Percentiles rank a stretch among this genome's conserved stretches.
Evolutionary conservation across 2,329 filamentous ascomycete species (phyloP).

Genomic region (Epichloe gansuensis): DNA sequence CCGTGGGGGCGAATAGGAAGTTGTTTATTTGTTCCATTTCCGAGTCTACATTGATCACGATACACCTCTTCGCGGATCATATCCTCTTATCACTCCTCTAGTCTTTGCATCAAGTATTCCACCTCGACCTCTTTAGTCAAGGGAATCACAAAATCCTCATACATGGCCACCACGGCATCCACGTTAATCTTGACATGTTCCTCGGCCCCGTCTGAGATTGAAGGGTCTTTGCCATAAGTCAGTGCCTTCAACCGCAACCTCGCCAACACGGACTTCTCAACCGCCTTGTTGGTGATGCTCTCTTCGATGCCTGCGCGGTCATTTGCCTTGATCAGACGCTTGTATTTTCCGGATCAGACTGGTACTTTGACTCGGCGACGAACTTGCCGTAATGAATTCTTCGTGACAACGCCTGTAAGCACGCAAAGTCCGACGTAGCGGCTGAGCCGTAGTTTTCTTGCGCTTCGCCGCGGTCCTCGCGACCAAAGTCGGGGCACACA

Average conservation of each 20-base stretch:
- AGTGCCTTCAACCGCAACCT: slow-evolving; percentile 76
- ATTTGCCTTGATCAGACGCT: slow-evolving; percentile 64
- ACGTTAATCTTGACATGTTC: slow-evolving; percentile 75
- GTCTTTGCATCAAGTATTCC: slow-evolving; percentile 91
- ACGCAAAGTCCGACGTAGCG: slow-evolving; percentile 81
- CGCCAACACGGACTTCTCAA: slow-evolving; percentile 87
- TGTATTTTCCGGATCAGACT: slow-evolving; percentile 70
- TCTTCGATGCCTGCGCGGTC: slow-evolving; percentile 74
- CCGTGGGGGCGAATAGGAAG: too few species aligned
- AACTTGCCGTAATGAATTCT: slow-evolving; percentile 98
- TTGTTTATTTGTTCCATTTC: too few species aligned
- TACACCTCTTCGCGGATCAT: not conserved
- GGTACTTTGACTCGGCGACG: slow-evolving; percentile 92
- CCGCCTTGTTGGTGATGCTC: slow-evolving; percentile 79
- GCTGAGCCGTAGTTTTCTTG: slow-evolving; percentile 93
- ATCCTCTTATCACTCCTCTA: slow-evolving; percentile 32
- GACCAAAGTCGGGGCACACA: slow-evolving; percentile 68
- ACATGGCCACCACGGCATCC: slow-evolving; percentile 83
- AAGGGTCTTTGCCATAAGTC: slow-evolving; percentile 88
- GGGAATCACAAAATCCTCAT: slow-evolving; percentile 86
- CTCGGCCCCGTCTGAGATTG: slow-evolving; percentile 39
- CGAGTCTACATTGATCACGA: not conserved
- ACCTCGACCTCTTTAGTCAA: slow-evolving; percentile 98
- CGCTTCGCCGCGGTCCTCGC: slow-evolving; percentile 67
- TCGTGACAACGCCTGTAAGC: slow-evolving; percentile 78